phyloP scores from a whole-genome alignment of 345 rosid genomes.

The Dipteronia sinensis region DNA sequence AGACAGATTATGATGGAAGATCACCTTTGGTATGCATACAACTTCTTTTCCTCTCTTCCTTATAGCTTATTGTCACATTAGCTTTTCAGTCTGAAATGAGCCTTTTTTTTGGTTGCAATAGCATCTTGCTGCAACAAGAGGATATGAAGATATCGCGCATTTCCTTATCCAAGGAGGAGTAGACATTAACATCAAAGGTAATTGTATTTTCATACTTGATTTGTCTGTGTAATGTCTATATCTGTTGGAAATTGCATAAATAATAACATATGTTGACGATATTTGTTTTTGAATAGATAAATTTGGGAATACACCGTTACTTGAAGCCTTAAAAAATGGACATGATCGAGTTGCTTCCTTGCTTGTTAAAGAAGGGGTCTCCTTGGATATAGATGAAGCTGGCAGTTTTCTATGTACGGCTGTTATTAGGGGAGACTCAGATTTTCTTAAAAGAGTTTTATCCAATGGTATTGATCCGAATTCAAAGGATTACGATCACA shows the following conservation, averaged over 20 bases:
- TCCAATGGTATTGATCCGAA: constrained; percentile 78
- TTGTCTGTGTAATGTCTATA: background rate
- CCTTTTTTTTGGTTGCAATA: constrained; percentile 34
- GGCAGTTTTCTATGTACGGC: constrained; percentile 71
- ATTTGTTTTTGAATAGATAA: constrained; percentile 51
- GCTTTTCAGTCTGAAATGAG: constrained; percentile 3
- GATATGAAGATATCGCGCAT: constrained; percentile 63
- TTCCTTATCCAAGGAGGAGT: constrained; percentile 71
- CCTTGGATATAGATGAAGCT: constrained; percentile 64
- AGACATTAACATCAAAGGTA: constrained; percentile 74
- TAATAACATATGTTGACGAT: constrained; percentile 8
- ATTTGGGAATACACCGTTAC: constrained; percentile 81
- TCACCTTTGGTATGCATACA: constrained; percentile 70
- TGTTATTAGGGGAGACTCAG: constrained; percentile 76
- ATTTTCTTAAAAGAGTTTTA: constrained; percentile 70
- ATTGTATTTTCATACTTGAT: constrained; percentile 11
- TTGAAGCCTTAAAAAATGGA: constrained; percentile 86
- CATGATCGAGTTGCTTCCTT: constrained; percentile 62
- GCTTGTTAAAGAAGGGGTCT: constrained; percentile 71
- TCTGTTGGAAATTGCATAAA: background rate
- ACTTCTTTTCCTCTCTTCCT: background rate
- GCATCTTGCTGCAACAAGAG: constrained; percentile 95
- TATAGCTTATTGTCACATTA: background rate
- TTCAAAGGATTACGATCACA: constrained; percentile 80
- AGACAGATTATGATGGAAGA: constrained; percentile 92